phyloP scores from a whole-genome alignment of 2,329 filamentous ascomycete species.

The Calycina herbarum region DNA sequence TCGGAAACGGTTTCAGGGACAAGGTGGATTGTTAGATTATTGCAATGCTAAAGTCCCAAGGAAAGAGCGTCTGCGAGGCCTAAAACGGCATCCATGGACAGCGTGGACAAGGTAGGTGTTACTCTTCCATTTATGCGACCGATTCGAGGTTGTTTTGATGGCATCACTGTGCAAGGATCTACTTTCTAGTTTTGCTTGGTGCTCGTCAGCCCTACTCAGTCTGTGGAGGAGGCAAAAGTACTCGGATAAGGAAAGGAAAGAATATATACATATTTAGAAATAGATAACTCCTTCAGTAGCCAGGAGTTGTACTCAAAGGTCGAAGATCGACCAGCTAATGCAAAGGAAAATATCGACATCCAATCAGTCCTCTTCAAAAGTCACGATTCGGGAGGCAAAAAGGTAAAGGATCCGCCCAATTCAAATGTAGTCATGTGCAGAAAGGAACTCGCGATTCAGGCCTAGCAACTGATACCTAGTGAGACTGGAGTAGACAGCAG shows the following conservation, averaged over 20 bases:
- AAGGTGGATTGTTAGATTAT: not conserved
- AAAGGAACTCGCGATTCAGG: not conserved
- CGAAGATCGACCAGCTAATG: not conserved
- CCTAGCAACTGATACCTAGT: not conserved
- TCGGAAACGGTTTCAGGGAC: not conserved
- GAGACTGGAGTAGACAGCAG: not conserved
- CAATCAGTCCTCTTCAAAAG: constrained; percentile 1
- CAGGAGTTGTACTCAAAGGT: not conserved
- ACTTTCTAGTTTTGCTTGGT: not conserved
- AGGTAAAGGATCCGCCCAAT: not conserved
- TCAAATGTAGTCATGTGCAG: not conserved
- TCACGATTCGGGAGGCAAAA: not conserved
- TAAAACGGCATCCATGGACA: too few relatives aligned
- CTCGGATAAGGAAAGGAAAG: not conserved
- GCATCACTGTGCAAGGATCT: constrained; percentile 1
- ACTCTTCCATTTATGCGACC: not conserved
- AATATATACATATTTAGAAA: not conserved
- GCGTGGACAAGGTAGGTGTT: constrained; percentile 1
- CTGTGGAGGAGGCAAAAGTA: too few relatives aligned
- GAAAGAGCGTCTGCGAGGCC: too few relatives aligned
- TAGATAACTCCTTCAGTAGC: not conserved
- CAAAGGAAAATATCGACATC: not conserved
- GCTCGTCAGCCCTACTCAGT: not conserved
- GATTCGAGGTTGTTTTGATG: constrained; percentile 3
- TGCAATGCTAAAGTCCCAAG: not conserved